Base-by-base conservation (phyloP, 2,329 filamentous ascomycete species). In the Talaromyces sp. region DNA sequence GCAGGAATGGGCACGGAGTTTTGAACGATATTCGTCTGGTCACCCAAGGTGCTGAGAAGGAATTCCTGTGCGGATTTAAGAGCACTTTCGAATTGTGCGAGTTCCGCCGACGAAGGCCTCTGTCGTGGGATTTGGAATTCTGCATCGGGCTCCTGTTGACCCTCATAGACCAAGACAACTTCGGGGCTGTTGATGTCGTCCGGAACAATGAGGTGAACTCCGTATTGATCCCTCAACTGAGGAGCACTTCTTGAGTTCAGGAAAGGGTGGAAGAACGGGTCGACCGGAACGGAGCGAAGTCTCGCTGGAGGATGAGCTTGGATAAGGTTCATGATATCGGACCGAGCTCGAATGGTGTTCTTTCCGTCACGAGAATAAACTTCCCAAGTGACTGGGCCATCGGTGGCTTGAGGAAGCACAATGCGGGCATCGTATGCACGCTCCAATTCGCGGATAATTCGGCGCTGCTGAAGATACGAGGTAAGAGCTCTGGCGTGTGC, bases 291-390 rank as follows among this genome's bases (percentile, higher is more conserved):
- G 35, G 78, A 72, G 35, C 75, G 73, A 46, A 81, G 67, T 60
- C 77, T 74, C 11, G 77, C 69, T 2, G 79, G 77, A 24, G 79
- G 79, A 62, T 80, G 78, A 56, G 79, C 79, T 61, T 80, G 77
- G 24, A 81, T 72, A 38, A 81, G 70, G 63, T 78, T 80, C 68
- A 78, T 74, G 58, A 81, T 79, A 64, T 81, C 79, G 41, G 78
- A 80, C 26, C 78, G 75, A 38, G 79, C 79, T 58, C 76, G 77
- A 49, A 81, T 78, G 8, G 77, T 78, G 71, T 92, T 96, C 81
- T 95, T 96, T 65, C 88, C 87, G 68, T 96, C 90, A 41, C 89
- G 85, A 7, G 91, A 90, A 76, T 93, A 96, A 58, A 98, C 84
- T 73, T 96, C 89, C 91, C 93, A 96, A 0, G 88, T 87, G 51